Conservation (phyloP, 2,329 filamentous ascomycete species). For the Cordyceps javanica region DNA sequence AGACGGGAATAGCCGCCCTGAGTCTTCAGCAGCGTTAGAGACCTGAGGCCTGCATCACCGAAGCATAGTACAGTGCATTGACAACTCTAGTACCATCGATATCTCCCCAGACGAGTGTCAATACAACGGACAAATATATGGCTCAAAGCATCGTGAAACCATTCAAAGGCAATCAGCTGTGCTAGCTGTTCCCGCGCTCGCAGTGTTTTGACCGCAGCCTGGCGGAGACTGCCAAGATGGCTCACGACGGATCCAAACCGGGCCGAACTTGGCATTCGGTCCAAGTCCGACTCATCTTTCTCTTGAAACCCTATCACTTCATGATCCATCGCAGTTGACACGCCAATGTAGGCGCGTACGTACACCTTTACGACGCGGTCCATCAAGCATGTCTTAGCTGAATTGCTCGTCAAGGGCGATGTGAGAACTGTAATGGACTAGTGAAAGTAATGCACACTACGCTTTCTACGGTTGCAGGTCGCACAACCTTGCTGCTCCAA, state of each 20-base stretch:
- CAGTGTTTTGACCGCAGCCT: background rate
- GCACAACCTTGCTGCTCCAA: background rate
- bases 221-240: background rate
- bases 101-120: background rate
- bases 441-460: background rate
- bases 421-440: background rate
- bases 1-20: background rate
- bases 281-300: background rate
- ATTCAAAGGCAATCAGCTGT: background rate
- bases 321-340: background rate
- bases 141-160: background rate
- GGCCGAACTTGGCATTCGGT: background rate
- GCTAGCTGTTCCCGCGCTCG: background rate
- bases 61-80: background rate
- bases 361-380: background rate
- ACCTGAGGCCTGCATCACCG: background rate
- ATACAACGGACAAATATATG: background rate
- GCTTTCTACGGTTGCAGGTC: background rate
- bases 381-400: background rate
- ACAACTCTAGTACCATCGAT: no score
- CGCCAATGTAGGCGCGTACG: background rate
- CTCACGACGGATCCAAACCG: background rate
- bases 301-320: background rate
- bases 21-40: background rate
- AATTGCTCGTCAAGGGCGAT: background rate